Evolutionary conservation across 2,329 filamentous ascomycete genomes (phyloP).

Genomic region (Reticulascus tulasneorum): DNA sequence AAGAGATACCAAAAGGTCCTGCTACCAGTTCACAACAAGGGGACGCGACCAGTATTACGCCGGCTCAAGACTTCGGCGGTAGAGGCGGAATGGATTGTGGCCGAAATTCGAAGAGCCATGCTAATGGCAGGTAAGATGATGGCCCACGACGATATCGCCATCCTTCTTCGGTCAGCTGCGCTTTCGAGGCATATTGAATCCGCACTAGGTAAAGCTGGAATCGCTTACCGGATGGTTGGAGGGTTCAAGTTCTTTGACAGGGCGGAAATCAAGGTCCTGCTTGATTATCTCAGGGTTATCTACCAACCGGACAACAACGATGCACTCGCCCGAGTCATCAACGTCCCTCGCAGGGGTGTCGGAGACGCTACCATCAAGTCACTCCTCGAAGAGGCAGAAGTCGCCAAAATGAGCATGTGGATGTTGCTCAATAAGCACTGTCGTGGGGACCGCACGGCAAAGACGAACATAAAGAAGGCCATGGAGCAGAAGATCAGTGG

Average conservation of each 20-base stretch:
- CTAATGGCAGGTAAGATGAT: slow-evolving; percentile 71
- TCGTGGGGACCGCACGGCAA: slow-evolving; percentile 42
- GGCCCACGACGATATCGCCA: slow-evolving; percentile 72
- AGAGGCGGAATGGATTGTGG: slow-evolving; percentile 86
- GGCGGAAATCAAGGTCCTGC: slow-evolving; percentile 76
- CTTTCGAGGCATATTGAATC: slow-evolving; percentile 84
- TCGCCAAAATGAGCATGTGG: slow-evolving; percentile 69
- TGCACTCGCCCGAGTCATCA: slow-evolving; percentile 77
- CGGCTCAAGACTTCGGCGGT: slow-evolving; percentile 63
- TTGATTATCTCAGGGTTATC: slow-evolving; percentile 86
- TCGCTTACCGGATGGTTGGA: slow-evolving; percentile 89
- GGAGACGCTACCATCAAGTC: slow-evolving; percentile 74
- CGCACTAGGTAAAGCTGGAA: slow-evolving; percentile 72
- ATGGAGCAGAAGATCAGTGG: slow-evolving; percentile 51
- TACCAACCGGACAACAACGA: slow-evolving; percentile 85
- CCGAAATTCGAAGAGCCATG: slow-evolving; percentile 70
- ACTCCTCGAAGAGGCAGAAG: slow-evolving; percentile 73
- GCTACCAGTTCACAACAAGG: slow-evolving; percentile 73
- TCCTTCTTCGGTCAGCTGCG: slow-evolving; percentile 79
- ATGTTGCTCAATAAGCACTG: slow-evolving; percentile 58
- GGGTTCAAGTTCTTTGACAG: slow-evolving; percentile 91
- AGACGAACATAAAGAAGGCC: slow-evolving; percentile 44
- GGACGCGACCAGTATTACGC: slow-evolving; percentile 76
- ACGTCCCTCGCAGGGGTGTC: slow-evolving; percentile 75
- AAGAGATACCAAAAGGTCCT: slow-evolving; percentile 76